Base-by-base conservation (phyloP, 768 basidiomycete species). In the Xanthoconium stramineum region DNA sequence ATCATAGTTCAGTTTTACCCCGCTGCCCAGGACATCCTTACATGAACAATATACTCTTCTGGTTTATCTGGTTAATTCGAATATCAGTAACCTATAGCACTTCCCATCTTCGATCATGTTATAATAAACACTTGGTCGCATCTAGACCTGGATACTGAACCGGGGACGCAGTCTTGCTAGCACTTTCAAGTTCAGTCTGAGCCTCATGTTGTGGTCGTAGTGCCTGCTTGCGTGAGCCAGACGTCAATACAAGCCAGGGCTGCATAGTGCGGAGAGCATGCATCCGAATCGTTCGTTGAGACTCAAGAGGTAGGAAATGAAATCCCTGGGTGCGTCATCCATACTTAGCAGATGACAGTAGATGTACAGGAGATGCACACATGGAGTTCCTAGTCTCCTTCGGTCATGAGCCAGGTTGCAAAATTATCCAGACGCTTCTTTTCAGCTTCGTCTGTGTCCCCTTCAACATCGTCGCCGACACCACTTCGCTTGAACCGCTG, bases 391-490 rank as follows among this genome's bases (percentile, higher is more conserved):
- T 65, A 89, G 61, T 92, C 89, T 36, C 84, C 89, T 72, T 93
- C 90, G 10, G 81, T 80, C 74, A 94, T 79, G 45, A 97, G 76
- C 94, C 94, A 96, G 38, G 84, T 74, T 0, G 91, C 91, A 67
- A 96, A 97, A 69, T 86, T 82, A 52, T 96, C 94, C 66, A 98
- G 71, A 45, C 94, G 84, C 68, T 83, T 82, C 78, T 88, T 87
- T 69, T 97, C 91, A 40, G 80, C 85, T 49, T 87, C 89, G 5
- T 83, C 88, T 3, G 81, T 84, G 20, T 82, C 84, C 8, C 79
- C 86, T 52, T 80, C 84, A 3, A 78, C 52, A 2, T 83, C 84
- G n/a, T 86, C 86, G 3, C 80, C 81, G 28, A 75, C 75, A 10
- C 90, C 92, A 57, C 83, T 88, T 52, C 89, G 87, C 60, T 78